phyloP scores from a whole-genome alignment of 805 yeast species.

The Saccharomycopsis malanga region DNA sequence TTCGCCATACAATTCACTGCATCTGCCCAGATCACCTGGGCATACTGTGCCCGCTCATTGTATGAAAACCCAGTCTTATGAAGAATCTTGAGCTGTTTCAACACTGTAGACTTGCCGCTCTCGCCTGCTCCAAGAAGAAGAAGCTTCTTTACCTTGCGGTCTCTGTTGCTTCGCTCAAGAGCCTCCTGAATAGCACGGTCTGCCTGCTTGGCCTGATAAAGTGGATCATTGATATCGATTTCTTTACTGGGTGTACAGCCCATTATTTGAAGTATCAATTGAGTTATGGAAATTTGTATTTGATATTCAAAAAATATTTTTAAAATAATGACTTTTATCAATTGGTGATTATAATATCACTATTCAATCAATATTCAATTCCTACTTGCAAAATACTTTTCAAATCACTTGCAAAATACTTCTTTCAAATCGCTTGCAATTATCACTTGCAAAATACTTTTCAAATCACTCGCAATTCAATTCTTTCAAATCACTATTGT shows the following conservation, averaged over 20 bases:
- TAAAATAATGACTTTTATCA: no score
- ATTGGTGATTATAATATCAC: no score
- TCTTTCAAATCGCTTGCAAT: no score
- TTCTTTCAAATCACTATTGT: no score
- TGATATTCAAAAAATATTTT: no score
- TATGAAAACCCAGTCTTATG: slow-evolving; percentile 81
- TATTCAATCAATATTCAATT: no score
- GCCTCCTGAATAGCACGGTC: slow-evolving; percentile 62
- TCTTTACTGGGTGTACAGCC: slow-evolving; percentile 58
- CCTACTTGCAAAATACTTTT: no score
- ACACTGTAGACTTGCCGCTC: slow-evolving; percentile 87
- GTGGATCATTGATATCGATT: slow-evolving; percentile 44
- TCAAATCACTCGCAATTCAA: no score
- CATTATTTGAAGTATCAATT: slow-evolving; percentile 40
- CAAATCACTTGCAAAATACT: no score
- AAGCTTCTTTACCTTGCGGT: slow-evolving; percentile 58
- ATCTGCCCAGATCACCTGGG: slow-evolving; percentile 90
- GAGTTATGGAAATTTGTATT: no score
- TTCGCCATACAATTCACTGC: slow-evolving; percentile 77
- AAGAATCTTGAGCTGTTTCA: slow-evolving; percentile 78
- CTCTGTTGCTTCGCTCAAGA: slow-evolving; percentile 45
- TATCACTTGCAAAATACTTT: no score
- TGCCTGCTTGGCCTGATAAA: slow-evolving; percentile 44
- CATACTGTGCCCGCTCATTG: slow-evolving; percentile 72
- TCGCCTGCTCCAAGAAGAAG: slow-evolving; percentile 91